These are phyloP conservation scores for Nitzschia sp. DNA, from an alignment of 108 stramenopile species.

Conservation along the genomic window DNA sequence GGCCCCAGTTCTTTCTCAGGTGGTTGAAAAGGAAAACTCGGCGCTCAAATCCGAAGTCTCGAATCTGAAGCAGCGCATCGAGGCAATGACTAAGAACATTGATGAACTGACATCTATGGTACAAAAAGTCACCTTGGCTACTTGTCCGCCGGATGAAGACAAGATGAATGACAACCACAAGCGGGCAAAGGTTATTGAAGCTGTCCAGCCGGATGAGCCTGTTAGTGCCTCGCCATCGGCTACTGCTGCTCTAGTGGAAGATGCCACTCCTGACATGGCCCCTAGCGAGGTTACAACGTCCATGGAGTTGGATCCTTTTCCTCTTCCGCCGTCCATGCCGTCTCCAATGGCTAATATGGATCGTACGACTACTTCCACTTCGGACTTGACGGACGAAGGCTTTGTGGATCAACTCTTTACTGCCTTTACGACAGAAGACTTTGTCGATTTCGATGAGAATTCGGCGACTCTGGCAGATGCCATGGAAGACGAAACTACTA, in stretches of 20 bases:
- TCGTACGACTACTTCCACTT: constrained; percentile 28
- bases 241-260: no score
- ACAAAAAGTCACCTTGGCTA: constrained; percentile 60
- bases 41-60: constrained; percentile 71
- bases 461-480: neutral
- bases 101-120: constrained; percentile 73
- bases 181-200: constrained; percentile 16
- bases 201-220: constrained; percentile 8
- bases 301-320: constrained; percentile 17
- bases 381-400: constrained; percentile 42
- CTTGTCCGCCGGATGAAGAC: constrained; percentile 29
- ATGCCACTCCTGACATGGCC: constrained; percentile 22
- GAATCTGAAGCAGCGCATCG: constrained; percentile 64
- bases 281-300: constrained; percentile 11
- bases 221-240: constrained; percentile 17
- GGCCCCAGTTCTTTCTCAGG: neutral
- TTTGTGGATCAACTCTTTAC: constrained; percentile 68
- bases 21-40: constrained; percentile 27
- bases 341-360: constrained; percentile 12
- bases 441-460: constrained; percentile 23
- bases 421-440: constrained; percentile 43
- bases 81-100: constrained; percentile 85
- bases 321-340: constrained; percentile 37
- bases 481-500: no score
- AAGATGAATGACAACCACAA: constrained; percentile 26